These are phyloP conservation scores for Amphicarpaea edgeworthii DNA, from an alignment of 306 rosid genomes.

Conservation along the genomic window DNA sequence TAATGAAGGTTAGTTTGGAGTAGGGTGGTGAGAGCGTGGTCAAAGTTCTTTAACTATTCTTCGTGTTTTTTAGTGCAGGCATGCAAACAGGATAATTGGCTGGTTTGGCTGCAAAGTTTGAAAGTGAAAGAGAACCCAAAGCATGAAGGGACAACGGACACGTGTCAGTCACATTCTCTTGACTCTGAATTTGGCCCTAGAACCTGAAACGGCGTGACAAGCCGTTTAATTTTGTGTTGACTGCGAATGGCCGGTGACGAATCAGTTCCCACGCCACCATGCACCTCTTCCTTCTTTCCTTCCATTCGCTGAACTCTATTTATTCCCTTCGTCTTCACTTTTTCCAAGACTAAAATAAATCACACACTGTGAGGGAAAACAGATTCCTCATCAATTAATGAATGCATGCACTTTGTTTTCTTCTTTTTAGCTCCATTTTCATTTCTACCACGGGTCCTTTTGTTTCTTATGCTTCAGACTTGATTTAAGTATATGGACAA, in stretches of 20 bases:
- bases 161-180: constrained; percentile 77
- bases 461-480: background rate
- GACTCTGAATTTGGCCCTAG: constrained; percentile 46
- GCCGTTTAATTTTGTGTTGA: constrained; percentile 55
- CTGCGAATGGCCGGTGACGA: constrained; percentile 59
- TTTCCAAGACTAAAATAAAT: constrained; percentile 27
- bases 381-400: constrained; percentile 39
- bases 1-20: background rate
- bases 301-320: constrained; percentile 41
- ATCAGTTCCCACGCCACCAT: constrained; percentile 30
- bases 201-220: constrained; percentile 67
- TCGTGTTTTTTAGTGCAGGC: constrained; percentile 58
- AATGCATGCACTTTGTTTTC: constrained; percentile 32
- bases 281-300: background rate
- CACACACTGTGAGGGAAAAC: background rate
- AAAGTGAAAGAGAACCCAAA: constrained; percentile 41
- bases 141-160: constrained; percentile 45
- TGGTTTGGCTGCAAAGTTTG: constrained; percentile 57
- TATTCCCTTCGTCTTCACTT: constrained; percentile 53
- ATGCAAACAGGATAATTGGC: constrained; percentile 82
- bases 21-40: constrained; percentile 53
- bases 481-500: background rate
- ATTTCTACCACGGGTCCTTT: background rate
- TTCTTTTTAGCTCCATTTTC: constrained; percentile 21
- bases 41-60: constrained; percentile 53